These are phyloP conservation scores for Cladophialophora psammophila DNA, from an alignment of 2,329 filamentous ascomycete species.

Conservation along the genomic window DNA sequence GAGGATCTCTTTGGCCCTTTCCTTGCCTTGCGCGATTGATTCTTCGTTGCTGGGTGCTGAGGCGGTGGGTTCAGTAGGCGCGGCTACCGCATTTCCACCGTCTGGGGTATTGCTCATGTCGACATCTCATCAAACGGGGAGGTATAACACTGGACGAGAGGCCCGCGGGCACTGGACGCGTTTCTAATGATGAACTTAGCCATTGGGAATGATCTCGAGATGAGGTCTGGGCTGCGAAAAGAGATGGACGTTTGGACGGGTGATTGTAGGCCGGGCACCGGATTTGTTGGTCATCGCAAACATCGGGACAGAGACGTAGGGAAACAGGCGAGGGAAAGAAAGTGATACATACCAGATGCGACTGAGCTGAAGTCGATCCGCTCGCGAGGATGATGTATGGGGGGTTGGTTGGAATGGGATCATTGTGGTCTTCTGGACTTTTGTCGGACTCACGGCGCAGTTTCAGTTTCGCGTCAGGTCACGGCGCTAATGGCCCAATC, in stretches of 20 bases:
- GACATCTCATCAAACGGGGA: conserved; percentile 31
- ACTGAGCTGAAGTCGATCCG: conserved; percentile 31
- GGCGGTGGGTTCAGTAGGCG: conserved; percentile 28
- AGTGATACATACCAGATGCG: conserved; percentile 34
- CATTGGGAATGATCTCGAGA: conserved; percentile 22
- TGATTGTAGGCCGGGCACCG: conserved; percentile 20
- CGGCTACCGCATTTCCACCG: conserved; percentile 34
- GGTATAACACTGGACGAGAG: conserved; percentile 1
- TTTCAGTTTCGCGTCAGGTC: conserved; percentile 25
- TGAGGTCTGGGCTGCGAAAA: conserved; percentile 16
- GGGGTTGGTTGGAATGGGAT: conserved; percentile 24
- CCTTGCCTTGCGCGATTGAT: conserved; percentile 65
- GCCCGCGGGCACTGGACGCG: conserved; percentile 27
- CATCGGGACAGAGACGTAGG: not conserved
- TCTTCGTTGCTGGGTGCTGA: conserved; percentile 42
- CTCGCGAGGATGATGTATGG: conserved; percentile 31
- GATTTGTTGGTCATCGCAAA: conserved; percentile 8
- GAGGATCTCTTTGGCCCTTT: conserved; percentile 66
- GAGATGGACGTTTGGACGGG: conserved; percentile 8
- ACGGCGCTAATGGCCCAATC: conserved; percentile 19
- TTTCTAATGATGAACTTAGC: conserved; percentile 32
- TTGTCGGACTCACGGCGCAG: conserved; percentile 26
- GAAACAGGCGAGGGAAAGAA: conserved; percentile 14
- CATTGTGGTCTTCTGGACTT: conserved; percentile 23
- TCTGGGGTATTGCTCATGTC: conserved; percentile 35